Evolutionary conservation across 768 basidiomycete species (phyloP), one percentile per base, ranked within the genome.

Genomic region (Cyclocybe cylindracea): DNA sequence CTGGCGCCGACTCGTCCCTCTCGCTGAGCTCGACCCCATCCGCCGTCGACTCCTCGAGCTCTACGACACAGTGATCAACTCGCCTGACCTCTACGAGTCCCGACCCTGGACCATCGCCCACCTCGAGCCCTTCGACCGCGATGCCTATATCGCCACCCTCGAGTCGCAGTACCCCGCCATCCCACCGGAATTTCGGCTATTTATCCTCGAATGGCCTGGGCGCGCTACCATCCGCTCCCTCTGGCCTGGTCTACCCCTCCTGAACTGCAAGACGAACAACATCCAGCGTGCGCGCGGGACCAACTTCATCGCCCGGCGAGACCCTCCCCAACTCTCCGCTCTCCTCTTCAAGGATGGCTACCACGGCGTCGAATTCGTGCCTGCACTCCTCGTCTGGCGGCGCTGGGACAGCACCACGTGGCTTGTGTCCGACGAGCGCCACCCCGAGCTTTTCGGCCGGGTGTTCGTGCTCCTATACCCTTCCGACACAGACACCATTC

Each of bases 151-250:
- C 33, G 18, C 43, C 10, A 10, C 24, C 10, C 16, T 50, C 5
- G 19, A 14, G 16, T 16, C 19, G 3, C 53, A 55, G 34, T 32
- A 50, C 38, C 43, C 48, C 14, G 5, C 10, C 8, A 39, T 48
- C 7, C 55, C 55, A 3, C 46, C 51, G n/a, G 55, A 51, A 7
- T 56, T 48, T 34, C 50, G 55, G 6, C 16, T 55, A n/a, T 55
- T 48, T 48, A 42, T 54, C 9, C 44, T 54, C 10, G 53, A 54
- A 46, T 54, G 53, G 53, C 53, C 53, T 10, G 53, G 10, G 10
- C 19, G 18, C 2, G 10, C 46, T 11, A 11, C 39, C 5, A 41
- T 52, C 32, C n/a, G 35, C 2, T 39, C 29, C 24, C 45, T 39
- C 2, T 56, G 55, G 55, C 55, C 55, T 13, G 50, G 41, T 3